Percentiles rank a stretch among this genome's conserved stretches.
Conservation (phyloP, 2,329 filamentous ascomycete species). For the Trichoderma sp. region DNA sequence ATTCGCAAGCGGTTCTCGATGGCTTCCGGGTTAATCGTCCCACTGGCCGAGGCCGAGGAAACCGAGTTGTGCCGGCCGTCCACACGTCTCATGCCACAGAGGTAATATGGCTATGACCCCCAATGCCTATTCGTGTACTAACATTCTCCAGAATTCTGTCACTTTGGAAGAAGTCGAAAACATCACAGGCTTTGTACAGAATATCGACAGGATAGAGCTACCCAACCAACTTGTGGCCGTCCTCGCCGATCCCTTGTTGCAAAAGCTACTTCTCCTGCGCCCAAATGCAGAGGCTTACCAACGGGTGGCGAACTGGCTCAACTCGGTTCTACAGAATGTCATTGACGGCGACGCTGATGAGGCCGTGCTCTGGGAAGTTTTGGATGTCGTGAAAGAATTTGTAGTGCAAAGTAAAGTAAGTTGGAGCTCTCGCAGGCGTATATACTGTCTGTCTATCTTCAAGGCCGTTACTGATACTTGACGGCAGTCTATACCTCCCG, state of each 20-base stretch:
- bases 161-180: conserved; percentile 78
- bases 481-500: conserved; percentile 47
- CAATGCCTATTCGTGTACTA: background rate
- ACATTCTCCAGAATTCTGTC: conserved; percentile 53
- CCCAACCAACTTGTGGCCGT: conserved; percentile 81
- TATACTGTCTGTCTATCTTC: background rate
- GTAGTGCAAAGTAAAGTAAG: conserved; percentile 58
- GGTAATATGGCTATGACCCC: conserved; percentile 39
- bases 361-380: conserved; percentile 53
- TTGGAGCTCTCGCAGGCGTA: background rate
- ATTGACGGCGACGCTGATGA: conserved; percentile 54
- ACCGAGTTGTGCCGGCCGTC: conserved; percentile 63
- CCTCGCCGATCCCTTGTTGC: conserved; percentile 72
- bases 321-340: conserved; percentile 57
- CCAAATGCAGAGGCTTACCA: conserved; percentile 54
- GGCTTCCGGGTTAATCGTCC: conserved; percentile 66
- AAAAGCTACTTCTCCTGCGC: conserved; percentile 72
- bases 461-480: conserved; percentile 20
- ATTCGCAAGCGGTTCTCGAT: conserved; percentile 38
- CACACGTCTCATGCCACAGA: conserved; percentile 74
- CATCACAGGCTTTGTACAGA: conserved; percentile 68
- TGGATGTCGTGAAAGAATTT: conserved; percentile 59
- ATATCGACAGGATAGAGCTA: conserved; percentile 75
- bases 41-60: conserved; percentile 33
- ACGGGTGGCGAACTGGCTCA: conserved; percentile 62